Base-by-base conservation (phyloP, 1,284 basidiomycete genomes). In the Erythrobasidium hasegawianum region DNA sequence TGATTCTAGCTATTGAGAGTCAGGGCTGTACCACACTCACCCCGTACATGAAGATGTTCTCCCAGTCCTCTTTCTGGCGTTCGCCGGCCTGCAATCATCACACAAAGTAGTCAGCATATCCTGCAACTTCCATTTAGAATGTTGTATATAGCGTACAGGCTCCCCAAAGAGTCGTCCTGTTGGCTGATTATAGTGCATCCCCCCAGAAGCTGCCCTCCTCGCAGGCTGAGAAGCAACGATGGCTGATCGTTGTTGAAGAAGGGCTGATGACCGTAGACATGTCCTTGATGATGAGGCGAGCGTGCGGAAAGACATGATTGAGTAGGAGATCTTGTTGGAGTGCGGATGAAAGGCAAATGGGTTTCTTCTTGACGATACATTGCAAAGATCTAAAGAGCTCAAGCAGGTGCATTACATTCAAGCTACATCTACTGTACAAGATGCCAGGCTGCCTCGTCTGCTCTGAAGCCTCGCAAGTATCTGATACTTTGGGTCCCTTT, bases 111-210 rank as follows among this genome's bases (percentile, higher is more conserved):
- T n/a, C n/a, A n/a, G n/a, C n/a, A n/a, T n/a, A n/a, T n/a, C n/a
- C n/a, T n/a, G n/a, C n/a, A n/a, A n/a, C n/a, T n/a, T n/a, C n/a
- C n/a, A n/a, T n/a, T n/a, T n/a, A n/a, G n/a, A n/a, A 10, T n/a
- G 38, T 7, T 24, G 40, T 27, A n/a, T 18, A 29, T 8, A 54
- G 76, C 82, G 59, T 73, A 92, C 91, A 84, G 90, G 88, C 81
- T 95, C 91, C 71, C 86, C 86, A 73, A 94, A 94, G 69, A 96
- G 77, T 77, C 85, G 87, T 20, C 92, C 92, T 7, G 87, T 85
- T 47, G 92, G 92, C 72, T 91, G 88, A 77, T 95, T 91, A 78
- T 86, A 93, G 62, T 86, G 85, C 8, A 87, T 87, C 60, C 85
- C 88, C 74, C 87, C 86, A n/a, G 87, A 89, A 29, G 86, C 85